These are phyloP conservation scores for Boletus pseudo-olivaceus DNA, from an alignment of 768 basidiomycete species.

Conservation along the genomic window DNA sequence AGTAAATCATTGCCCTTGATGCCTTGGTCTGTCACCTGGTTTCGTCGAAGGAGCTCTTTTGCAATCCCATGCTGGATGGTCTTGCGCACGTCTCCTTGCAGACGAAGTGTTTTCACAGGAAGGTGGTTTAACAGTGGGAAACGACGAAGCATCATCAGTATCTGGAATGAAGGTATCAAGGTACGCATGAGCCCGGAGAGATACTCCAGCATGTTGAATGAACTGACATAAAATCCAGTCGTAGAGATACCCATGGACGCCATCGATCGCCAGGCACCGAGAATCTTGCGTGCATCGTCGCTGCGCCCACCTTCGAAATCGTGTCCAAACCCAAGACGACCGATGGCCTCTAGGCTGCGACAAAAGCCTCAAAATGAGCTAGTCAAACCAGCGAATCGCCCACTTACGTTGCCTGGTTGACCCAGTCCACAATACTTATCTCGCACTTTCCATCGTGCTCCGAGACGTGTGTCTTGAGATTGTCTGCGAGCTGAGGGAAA, in stretches of 20 bases:
- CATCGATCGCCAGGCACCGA: constrained; percentile 3
- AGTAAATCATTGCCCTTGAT: constrained; percentile 1
- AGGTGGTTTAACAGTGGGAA: constrained; percentile 5
- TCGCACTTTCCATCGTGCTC: not conserved
- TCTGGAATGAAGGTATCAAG: not conserved
- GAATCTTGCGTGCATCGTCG: constrained; percentile 1
- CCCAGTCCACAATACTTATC: constrained; percentile 4
- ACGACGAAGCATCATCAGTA: not conserved
- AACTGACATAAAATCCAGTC: constrained; percentile 1
- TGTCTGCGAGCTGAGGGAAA: constrained; percentile 3
- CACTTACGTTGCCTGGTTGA: constrained; percentile 6
- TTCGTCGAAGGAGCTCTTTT: constrained; percentile 10
- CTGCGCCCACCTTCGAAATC: constrained; percentile 6
- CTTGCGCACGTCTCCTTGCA: constrained; percentile 12
- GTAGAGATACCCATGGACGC: constrained; percentile 2
- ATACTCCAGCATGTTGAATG: not conserved
- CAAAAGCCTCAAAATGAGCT: not conserved
- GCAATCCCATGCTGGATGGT: constrained; percentile 12
- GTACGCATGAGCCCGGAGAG: not conserved
- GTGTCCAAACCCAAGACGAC: constrained; percentile 6
- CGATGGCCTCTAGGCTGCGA: constrained; percentile 1
- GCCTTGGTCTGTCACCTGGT: not conserved
- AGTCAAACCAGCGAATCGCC: not conserved
- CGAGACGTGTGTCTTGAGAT: not conserved
- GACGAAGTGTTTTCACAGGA: constrained; percentile 7